phyloP scores from a whole-genome alignment of 2,329 filamentous ascomycete genomes.

The Hypoxylon sp. region DNA sequence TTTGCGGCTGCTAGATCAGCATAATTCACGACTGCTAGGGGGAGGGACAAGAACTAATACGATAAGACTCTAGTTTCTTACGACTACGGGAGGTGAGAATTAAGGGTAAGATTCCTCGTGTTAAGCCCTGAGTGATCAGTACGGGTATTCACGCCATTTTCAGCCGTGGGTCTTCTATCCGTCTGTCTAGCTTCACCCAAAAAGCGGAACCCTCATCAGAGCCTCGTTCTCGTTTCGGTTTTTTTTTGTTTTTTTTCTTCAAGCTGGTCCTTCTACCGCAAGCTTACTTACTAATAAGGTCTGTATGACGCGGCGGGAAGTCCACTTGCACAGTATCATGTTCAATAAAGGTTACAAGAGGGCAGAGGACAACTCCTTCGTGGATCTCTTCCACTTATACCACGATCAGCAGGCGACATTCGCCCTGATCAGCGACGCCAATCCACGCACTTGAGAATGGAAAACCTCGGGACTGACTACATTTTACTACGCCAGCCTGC shows the following conservation, averaged over 20 bases:
- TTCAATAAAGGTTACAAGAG: constrained; percentile 15
- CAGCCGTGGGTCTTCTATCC: constrained; percentile 11
- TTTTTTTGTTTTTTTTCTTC: constrained; percentile 10
- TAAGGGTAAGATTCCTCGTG: too few species aligned
- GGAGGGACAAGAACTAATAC: constrained; percentile 12
- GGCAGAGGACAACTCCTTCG: constrained; percentile 10
- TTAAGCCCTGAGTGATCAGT: constrained; percentile 19
- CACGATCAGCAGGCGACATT: constrained; percentile 26
- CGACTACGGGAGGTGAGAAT: constrained; percentile 16
- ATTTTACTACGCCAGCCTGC: constrained; percentile 15
- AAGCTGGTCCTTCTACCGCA: constrained; percentile 21
- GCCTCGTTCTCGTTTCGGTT: constrained; percentile 29
- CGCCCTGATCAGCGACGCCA: constrained; percentile 33
- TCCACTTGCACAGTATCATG: constrained; percentile 13
- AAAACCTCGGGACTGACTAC: constrained; percentile 17
- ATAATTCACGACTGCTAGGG: constrained; percentile 14
- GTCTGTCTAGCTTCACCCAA: constrained; percentile 21
- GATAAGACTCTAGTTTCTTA: constrained; percentile 13
- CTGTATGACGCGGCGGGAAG: constrained; percentile 17
- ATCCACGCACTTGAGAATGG: constrained; percentile 17
- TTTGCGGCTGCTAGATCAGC: constrained; percentile 14
- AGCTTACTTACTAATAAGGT: constrained; percentile 13
- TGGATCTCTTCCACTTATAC: constrained; percentile 29
- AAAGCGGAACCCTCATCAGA: constrained; percentile 28
- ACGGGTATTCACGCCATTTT: constrained; percentile 15